phyloP scores from a whole-genome alignment of 192 early-diverging fungal genomes.

The Podila clonocystis region DNA sequence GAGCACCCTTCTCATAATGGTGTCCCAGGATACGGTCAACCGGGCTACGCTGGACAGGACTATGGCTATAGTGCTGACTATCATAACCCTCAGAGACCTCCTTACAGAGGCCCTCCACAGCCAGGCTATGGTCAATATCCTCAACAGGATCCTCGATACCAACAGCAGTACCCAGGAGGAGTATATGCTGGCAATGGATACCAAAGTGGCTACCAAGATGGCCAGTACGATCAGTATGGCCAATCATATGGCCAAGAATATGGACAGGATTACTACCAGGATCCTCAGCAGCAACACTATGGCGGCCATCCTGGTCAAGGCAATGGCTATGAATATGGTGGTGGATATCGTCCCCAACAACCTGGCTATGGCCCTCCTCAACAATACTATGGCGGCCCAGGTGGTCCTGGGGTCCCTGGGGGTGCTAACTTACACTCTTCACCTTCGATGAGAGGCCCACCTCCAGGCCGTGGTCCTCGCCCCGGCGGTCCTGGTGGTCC shows the following conservation, averaged over 20 bases:
- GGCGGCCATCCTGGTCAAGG: slow-evolving; percentile 35
- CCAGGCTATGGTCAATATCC: slow-evolving; percentile 27
- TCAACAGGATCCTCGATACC: slow-evolving; percentile 26
- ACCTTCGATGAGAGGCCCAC: slow-evolving; percentile 34
- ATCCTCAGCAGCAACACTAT: slow-evolving; percentile 37
- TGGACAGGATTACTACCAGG: slow-evolving; percentile 36
- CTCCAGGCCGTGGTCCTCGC: slow-evolving; percentile 37
- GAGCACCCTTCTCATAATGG: background rate
- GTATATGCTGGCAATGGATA: slow-evolving; percentile 16
- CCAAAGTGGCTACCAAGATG: slow-evolving; percentile 39
- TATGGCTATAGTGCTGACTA: slow-evolving; percentile 20
- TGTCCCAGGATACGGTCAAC: background rate
- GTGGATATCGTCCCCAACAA: slow-evolving; percentile 17
- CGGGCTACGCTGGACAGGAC: slow-evolving; percentile 10
- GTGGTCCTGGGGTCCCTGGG: slow-evolving; percentile 2
- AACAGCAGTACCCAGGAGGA: slow-evolving; percentile 25
- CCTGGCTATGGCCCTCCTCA: slow-evolving; percentile 15
- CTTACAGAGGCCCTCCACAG: slow-evolving; percentile 19
- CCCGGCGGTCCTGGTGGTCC: slow-evolving; percentile 30
- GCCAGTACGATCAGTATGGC: slow-evolving; percentile 45
- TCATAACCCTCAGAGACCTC: slow-evolving; percentile 17
- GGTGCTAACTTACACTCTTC: slow-evolving; percentile 39
- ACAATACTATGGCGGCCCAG: slow-evolving; percentile 3
- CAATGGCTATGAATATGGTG: slow-evolving; percentile 16
- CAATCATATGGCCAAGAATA: slow-evolving; percentile 40